Percentiles rank a stretch among this genome's conserved stretches.
Conservation (phyloP, 164 flowering plant genomes). For the Vitis rupestris region DNA sequence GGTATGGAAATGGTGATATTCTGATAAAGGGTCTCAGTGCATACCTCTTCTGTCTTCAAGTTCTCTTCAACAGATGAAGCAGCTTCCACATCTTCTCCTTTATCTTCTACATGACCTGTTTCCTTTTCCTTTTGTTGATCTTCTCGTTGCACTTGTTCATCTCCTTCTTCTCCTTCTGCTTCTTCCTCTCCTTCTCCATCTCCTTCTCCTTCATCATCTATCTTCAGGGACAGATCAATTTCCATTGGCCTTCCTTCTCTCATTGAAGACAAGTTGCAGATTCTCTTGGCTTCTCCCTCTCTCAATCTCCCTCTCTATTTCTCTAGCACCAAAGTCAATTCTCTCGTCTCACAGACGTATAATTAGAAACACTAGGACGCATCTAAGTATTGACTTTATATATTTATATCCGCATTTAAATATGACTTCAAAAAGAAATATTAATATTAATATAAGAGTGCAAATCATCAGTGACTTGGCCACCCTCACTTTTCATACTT, state of each 20-base stretch:
- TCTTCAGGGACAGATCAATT: constrained; percentile 51
- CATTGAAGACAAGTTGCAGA: constrained; percentile 15
- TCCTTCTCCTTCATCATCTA: constrained; percentile 22
- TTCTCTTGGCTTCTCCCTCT: constrained; percentile 19
- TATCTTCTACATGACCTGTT: not conserved
- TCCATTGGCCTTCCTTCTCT: constrained; percentile 30
- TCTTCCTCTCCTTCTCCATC: constrained; percentile 8
- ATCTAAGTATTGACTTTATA: constrained; percentile 47
- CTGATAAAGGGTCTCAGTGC: not conserved
- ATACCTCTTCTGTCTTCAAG: constrained; percentile 39
- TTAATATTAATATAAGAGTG: too few species aligned
- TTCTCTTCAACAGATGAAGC: constrained; percentile 16
- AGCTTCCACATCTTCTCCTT: constrained; percentile 14
- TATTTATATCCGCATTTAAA: constrained; percentile 15
- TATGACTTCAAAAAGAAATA: not conserved
- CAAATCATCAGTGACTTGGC: too few species aligned
- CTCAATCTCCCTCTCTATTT: constrained; percentile 14
- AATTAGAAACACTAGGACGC: constrained; percentile 38
- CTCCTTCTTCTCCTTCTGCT: constrained; percentile 7
- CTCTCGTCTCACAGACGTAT: constrained; percentile 37
- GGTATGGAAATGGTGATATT: not conserved
- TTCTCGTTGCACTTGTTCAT: not conserved
- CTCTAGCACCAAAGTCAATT: constrained; percentile 65
- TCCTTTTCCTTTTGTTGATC: constrained; percentile 5
- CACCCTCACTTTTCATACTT: too few species aligned